Evolutionary conservation across 768 basidiomycete genomes (phyloP).

Genomic region (Aureoboletus auriporus): DNA sequence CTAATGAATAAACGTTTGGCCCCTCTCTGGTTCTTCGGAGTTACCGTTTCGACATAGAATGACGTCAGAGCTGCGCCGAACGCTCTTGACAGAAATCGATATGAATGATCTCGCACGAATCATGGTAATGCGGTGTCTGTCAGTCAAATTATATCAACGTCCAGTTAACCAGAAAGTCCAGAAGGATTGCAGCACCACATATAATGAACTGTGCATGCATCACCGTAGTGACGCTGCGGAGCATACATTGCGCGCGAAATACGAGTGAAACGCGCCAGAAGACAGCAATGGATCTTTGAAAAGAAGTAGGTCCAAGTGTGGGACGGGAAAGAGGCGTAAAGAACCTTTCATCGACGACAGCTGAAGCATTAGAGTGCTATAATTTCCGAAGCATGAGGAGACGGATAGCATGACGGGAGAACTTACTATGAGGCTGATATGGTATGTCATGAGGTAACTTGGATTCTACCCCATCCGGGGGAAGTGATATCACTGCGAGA

Average conservation of each 20-base stretch:
- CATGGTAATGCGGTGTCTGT: constrained; percentile 13
- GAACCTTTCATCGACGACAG: constrained; percentile 11
- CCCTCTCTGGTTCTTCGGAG: too few species aligned
- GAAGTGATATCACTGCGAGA: constrained; percentile 11
- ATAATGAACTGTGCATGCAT: constrained; percentile 15
- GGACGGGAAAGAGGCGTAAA: constrained; percentile 5
- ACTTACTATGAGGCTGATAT: constrained; percentile 6
- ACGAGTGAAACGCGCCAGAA: constrained; percentile 11
- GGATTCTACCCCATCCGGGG: constrained; percentile 7
- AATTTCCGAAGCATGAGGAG: constrained; percentile 28
- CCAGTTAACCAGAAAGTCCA: constrained; percentile 10
- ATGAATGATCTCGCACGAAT: constrained; percentile 5
- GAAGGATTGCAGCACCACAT: constrained; percentile 9
- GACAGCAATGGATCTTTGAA: constrained; percentile 1
- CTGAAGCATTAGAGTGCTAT: constrained; percentile 9
- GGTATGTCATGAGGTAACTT: constrained; percentile 5
- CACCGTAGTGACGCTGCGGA: constrained; percentile 1
- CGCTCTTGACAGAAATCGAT: constrained; percentile 10
- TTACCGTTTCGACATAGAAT: constrained; percentile 3
- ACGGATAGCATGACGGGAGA: constrained; percentile 12
- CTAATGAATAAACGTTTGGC: too few species aligned
- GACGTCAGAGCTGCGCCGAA: constrained; percentile 26
- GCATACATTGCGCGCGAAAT: constrained; percentile 5
- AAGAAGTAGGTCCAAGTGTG: constrained; percentile 7
- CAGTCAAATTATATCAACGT: constrained; percentile 21